Evolutionary conservation across 2,329 filamentous ascomycete genomes (phyloP).

Genomic region (Rhinocladiella mackenziei): DNA sequence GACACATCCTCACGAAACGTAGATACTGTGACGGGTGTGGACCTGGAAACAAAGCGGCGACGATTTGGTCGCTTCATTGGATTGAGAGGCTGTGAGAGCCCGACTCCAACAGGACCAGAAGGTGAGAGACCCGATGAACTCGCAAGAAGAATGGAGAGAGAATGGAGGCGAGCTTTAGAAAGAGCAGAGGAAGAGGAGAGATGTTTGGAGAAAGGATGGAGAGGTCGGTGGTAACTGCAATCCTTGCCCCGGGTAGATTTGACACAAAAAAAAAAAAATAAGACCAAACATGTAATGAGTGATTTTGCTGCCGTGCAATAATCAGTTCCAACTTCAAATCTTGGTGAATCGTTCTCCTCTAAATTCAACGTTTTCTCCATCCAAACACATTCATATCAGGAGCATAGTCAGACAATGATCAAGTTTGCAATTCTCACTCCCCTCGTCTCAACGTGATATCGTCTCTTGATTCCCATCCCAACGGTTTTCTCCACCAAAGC

Average conservation of each 20-base stretch:
- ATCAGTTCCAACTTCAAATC: too few relatives aligned
- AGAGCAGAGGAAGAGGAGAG: constrained; percentile 30
- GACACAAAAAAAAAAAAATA: not conserved
- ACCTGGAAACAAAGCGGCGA: constrained; percentile 38
- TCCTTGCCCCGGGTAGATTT: too few relatives aligned
- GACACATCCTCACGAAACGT: not conserved
- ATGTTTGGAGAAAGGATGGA: constrained; percentile 28
- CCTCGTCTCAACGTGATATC: constrained; percentile 77
- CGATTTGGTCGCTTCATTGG: constrained; percentile 45
- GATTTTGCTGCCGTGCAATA: too few relatives aligned
- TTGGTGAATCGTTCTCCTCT: too few relatives aligned
- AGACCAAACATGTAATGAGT: not conserved
- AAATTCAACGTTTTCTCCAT: too few relatives aligned
- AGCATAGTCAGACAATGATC: constrained; percentile 55
- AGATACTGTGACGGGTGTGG: constrained; percentile 20
- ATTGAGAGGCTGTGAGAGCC: constrained; percentile 37
- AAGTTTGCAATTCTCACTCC: constrained; percentile 76
- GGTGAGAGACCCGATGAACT: constrained; percentile 14
- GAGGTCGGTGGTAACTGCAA: constrained; percentile 26
- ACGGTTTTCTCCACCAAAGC: constrained; percentile 56
- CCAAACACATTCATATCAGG: too few relatives aligned
- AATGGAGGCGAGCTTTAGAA: constrained; percentile 33
- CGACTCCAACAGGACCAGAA: constrained; percentile 19
- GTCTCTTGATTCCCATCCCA: constrained; percentile 68
- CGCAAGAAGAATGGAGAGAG: constrained; percentile 28